These are phyloP conservation scores for Prototheca wickerhamii DNA, from an alignment of 163 green algal species.

Conservation along the genomic window DNA sequence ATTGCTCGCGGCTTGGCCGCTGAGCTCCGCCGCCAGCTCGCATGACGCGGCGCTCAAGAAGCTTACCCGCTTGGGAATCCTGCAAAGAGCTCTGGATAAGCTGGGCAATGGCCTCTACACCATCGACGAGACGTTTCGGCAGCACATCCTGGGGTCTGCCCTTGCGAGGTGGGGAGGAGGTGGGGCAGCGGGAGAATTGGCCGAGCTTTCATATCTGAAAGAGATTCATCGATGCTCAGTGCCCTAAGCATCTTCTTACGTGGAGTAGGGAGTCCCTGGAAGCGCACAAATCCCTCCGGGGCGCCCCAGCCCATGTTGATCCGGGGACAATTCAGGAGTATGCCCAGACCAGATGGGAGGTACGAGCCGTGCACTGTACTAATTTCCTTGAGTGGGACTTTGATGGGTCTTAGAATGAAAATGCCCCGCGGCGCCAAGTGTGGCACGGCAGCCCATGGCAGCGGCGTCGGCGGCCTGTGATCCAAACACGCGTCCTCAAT, in stretches of 20 bases:
- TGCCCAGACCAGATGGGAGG: constrained; percentile 11
- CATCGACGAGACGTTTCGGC: constrained; percentile 15
- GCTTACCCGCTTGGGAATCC: constrained; percentile 39
- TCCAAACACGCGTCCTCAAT: not conserved
- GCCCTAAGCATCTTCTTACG: not conserved
- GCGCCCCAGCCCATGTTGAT: not conserved
- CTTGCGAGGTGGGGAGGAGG: not conserved
- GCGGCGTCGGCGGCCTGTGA: not conserved
- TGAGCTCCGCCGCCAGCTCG: not conserved
- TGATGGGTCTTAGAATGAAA: not conserved
- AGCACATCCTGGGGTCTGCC: constrained; percentile 5
- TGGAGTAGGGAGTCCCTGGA: not conserved
- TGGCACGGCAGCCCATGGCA: not conserved
- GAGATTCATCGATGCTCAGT: not conserved
- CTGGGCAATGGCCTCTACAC: constrained; percentile 1
- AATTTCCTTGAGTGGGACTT: not conserved
- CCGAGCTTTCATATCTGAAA: not conserved
- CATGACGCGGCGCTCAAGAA: constrained; percentile 22
- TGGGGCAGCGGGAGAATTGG: not conserved
- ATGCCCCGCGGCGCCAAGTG: not conserved
- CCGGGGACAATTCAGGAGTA: not conserved
- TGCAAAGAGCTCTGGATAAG: constrained; percentile 6
- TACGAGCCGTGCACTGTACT: not conserved
- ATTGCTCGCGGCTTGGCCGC: too few relatives aligned
- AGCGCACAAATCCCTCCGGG: constrained; percentile 3